Base-by-base conservation (phyloP, 2,329 filamentous ascomycete genomes). In the Arthrobotrys conoides region DNA sequence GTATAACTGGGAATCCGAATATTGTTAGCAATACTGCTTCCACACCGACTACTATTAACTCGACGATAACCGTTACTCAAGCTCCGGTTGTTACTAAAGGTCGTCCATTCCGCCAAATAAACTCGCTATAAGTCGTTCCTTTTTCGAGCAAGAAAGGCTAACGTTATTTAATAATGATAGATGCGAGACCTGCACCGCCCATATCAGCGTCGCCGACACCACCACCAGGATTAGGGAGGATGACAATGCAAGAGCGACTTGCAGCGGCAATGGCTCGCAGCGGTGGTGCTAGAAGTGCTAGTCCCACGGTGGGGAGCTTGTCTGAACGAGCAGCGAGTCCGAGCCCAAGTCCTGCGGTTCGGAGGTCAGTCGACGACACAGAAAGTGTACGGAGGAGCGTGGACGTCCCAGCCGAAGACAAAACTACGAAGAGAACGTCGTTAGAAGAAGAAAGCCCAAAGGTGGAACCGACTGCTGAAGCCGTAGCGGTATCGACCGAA, bases 241-340 rank as follows among this genome's bases (percentile, higher is more conserved):
- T 79, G 59, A 82, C 72, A 16, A 81, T 99, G 51, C 94, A 97
- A 83, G 94, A 97, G 83, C 89, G 94, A 79, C 87, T 99, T 77
- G 95, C 95, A 33, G 93, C 93, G 83, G 96, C 94, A 33, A 90
- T 97, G 82, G 93, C 91, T 2, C 91, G 91, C 76, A 93, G 92
- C 83, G 89, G 88, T 72, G 85, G 86, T 85, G 70, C 84, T 85
- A 80, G 84, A 57, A 87, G 86, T 36, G 81, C 86, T 22, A 84
- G 87, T 4, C 88, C 88, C n/a, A 85, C 88, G 65, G 85, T 73
- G 0, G 85, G 87, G 80, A 91, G 87, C 79, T 87, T 88, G 16
- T 86, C 85, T 41, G 85, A 86, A 59, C 86, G 85, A 69, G 82
- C 83, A 16, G 85, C 85, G 12, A 86, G 85, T 77, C 83, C 84